Base-by-base conservation (phyloP, 768 basidiomycete genomes). In the Panaeolus papilionaceus region DNA sequence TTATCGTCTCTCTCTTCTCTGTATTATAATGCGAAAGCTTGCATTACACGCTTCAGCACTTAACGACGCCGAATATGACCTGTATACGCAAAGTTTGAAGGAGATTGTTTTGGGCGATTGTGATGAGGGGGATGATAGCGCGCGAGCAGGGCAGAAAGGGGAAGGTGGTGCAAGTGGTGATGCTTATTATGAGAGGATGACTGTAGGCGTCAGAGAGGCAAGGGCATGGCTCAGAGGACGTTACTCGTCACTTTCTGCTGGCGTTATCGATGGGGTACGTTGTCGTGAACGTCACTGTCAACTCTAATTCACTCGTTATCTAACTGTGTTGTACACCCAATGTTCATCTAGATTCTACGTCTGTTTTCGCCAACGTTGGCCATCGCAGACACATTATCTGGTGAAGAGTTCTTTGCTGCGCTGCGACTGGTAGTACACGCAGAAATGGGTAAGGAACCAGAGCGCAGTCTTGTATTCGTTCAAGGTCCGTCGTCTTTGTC, bases 351-450 rank as follows among this genome's bases (percentile, higher is more conserved):
- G 92, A 89, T 93, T 66, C 79, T 94, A 62, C 85, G 81, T 54
- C 75, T 90, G 1, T 93, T 93, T 73, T 81, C 82, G 44, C 88
- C 91, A 2, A 81, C 78, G 65, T 78, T 91, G 61, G 80, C 78
- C 0, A 82, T 80, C 10, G 78, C 80, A 8, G 90, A 92, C 70
- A 78, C 79, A 2, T 79, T 94, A 39, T 82, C 83, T 10, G 88
- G 89, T 0, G 89, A 90, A 16, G 90, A 94, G 71, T 92, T 94
- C 74, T 94, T 94, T 71, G 92, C 92, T 8, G 88, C 85, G 0
- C 79, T 93, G 26, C 79, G 93, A 45, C 85, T 94, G 2, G 85
- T 90, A 0, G 75, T 86, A 7, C 92, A 94, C 65, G 85, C 81
- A 40, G 83, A 87, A 71, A 80, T 78, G 14, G 91, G 92, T 11